A percentile compares a stretch with the other conserved stretches of the same genome.
Evolutionary conservation across 2,329 filamentous ascomycete genomes (phyloP).

Genomic region (Pestalotiopsis sp.): DNA sequence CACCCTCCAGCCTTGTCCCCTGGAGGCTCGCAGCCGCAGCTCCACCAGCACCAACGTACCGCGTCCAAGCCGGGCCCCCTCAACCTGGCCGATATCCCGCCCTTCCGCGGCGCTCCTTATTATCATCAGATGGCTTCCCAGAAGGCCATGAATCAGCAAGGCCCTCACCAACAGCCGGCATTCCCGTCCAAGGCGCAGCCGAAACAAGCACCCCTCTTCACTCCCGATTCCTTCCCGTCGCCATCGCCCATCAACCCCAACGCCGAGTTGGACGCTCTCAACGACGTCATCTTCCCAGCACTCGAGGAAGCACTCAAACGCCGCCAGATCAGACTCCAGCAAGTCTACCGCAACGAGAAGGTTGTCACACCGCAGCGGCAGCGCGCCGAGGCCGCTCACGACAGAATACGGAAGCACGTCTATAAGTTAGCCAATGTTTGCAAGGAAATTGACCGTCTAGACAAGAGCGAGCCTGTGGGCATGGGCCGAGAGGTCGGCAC

Average conservation of each 20-base stretch:
- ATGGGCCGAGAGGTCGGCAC: slow-evolving; percentile 91
- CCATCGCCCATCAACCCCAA: slow-evolving; percentile 59
- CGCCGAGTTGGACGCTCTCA: slow-evolving; percentile 80
- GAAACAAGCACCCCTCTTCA: slow-evolving; percentile 38
- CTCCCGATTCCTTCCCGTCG: slow-evolving; percentile 56
- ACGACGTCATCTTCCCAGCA: slow-evolving; percentile 89
- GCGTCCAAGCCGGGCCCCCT: slow-evolving; percentile 43
- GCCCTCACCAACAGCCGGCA: slow-evolving; percentile 41
- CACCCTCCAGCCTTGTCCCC: slow-evolving; percentile 22
- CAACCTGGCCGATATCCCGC: slow-evolving; percentile 56
- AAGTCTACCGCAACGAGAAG: slow-evolving; percentile 45
- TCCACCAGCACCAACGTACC: slow-evolving; percentile 32
- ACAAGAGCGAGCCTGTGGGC: slow-evolving; percentile 83
- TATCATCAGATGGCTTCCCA: slow-evolving; percentile 27
- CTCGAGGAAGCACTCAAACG: slow-evolving; percentile 88
- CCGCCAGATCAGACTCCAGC: slow-evolving; percentile 65
- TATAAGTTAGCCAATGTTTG: slow-evolving; percentile 82
- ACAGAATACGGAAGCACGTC: slow-evolving; percentile 79
- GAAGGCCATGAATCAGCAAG: slow-evolving; percentile 22
- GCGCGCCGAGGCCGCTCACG: slow-evolving; percentile 72
- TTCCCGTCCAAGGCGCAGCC: slow-evolving; percentile 60
- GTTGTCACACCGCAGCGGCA: slow-evolving; percentile 65
- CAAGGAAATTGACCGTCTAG: slow-evolving; percentile 86
- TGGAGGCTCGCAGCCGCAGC: slow-evolving; percentile 35
- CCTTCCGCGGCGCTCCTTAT: slow-evolving; percentile 45